Evolutionary conservation across 1,139 yeast genomes (phyloP).

Genomic region (Zhuliangozyma blackwelliae): DNA sequence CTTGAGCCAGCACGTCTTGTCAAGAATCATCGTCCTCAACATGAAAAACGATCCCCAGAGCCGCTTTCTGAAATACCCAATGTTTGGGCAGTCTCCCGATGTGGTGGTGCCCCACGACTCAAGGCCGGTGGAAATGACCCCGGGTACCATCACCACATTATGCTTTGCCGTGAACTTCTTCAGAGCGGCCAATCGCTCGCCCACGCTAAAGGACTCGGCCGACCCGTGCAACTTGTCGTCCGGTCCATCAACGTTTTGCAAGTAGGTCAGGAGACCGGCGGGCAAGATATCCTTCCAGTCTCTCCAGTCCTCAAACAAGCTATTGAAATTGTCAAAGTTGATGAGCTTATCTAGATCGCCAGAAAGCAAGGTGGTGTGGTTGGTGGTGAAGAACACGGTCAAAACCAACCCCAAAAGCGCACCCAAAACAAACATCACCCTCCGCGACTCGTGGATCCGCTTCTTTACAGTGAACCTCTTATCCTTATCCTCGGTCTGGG

Average conservation of each 20-base stretch:
- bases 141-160: slow-evolving; percentile 92
- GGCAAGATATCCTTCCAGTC: slow-evolving; percentile 73
- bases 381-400: slow-evolving; percentile 60
- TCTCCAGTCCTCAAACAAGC: slow-evolving; percentile 31
- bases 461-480: slow-evolving; percentile 14
- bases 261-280: slow-evolving; percentile 52
- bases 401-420: slow-evolving; percentile 63
- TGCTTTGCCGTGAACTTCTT: slow-evolving; percentile 53
- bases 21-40: slow-evolving; percentile 88
- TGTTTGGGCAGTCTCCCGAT: slow-evolving; percentile 72
- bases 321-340: slow-evolving; percentile 54
- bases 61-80: slow-evolving; percentile 81
- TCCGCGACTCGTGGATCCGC: slow-evolving; percentile 34
- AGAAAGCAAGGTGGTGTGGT: slow-evolving; percentile 36
- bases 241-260: slow-evolving; percentile 47
- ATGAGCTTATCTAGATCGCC: slow-evolving; percentile 52
- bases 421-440: slow-evolving; percentile 52
- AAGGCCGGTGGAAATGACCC: slow-evolving; percentile 91
- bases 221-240: slow-evolving; percentile 43
- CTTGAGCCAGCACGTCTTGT: slow-evolving; percentile 89
- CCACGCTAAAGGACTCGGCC: slow-evolving; percentile 86
- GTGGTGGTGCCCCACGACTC: slow-evolving; percentile 81
- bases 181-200: slow-evolving; percentile 54
- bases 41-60: slow-evolving; percentile 97
- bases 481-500: not conserved